These are phyloP conservation scores for Colletotrichum cereale DNA, from an alignment of 2,329 filamentous ascomycete genomes.

Conservation along the genomic window DNA sequence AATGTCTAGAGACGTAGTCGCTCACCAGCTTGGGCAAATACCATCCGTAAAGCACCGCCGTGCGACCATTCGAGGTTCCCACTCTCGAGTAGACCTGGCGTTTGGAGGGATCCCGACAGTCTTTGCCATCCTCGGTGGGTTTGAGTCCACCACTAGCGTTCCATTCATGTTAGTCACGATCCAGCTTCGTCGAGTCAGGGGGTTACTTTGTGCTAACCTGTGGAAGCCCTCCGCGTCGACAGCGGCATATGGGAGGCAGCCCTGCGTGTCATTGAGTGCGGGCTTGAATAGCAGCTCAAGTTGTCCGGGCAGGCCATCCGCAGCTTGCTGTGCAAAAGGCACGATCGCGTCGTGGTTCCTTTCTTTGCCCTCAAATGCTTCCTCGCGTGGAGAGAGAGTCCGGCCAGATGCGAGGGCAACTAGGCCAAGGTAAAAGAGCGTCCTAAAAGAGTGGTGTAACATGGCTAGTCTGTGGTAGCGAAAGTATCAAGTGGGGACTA, in stretches of 20 bases:
- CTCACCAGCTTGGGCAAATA: slow-evolving; percentile 19
- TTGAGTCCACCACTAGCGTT: neutral
- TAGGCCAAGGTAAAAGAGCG: neutral
- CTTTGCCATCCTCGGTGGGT: neutral
- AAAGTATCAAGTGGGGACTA: neutral
- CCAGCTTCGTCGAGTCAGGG: neutral
- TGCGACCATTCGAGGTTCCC: slow-evolving; percentile 2
- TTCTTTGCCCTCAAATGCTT: neutral
- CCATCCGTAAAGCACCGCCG: slow-evolving; percentile 17
- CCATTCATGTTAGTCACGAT: neutral
- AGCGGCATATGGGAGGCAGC: slow-evolving; percentile 16
- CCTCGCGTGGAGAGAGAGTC: neutral
- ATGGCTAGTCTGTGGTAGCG: neutral
- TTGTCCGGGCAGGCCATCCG: neutral
- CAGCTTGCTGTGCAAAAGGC: neutral
- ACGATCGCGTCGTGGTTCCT: neutral
- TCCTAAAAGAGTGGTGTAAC: slow-evolving; percentile 2
- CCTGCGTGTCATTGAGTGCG: neutral
- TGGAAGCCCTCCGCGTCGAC: slow-evolving; percentile 19
- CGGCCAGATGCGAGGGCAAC: neutral
- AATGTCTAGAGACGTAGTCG: neutral
- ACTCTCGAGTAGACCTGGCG: slow-evolving; percentile 16
- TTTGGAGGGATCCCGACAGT: neutral
- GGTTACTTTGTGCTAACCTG: neutral
- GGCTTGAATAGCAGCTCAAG: slow-evolving; percentile 20